Percentiles rank a stretch among this genome's conserved stretches.
phyloP scores from a whole-genome alignment of 23 red algal genomes.

The Gracilaria domingensis region DNA sequence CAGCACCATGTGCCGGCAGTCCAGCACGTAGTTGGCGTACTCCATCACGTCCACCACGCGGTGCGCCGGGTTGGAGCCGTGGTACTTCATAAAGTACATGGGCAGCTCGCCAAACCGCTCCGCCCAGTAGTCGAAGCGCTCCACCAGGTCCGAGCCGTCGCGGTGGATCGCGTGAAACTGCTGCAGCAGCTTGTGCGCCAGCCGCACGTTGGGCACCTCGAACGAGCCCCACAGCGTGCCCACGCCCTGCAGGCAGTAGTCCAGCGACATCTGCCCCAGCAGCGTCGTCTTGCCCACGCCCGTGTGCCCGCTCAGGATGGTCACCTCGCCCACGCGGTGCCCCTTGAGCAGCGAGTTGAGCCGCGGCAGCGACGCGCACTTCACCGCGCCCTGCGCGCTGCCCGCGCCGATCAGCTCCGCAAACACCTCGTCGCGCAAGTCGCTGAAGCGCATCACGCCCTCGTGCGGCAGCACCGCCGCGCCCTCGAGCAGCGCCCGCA shows the following conservation, averaged over 20 bases:
- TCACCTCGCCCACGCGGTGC: conserved; percentile 86
- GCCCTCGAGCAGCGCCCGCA: conserved; percentile 48
- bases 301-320: conserved; percentile 86
- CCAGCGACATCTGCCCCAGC: conserved; percentile 87
- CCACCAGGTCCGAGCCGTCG: conserved; percentile 9
- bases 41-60: conserved; percentile 92
- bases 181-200: conserved; percentile 65
- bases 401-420: conserved; percentile 56
- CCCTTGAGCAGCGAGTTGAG: conserved; percentile 80
- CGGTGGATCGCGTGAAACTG: conserved; percentile 32
- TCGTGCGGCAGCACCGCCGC: conserved; percentile 68
- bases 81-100: conserved; percentile 91
- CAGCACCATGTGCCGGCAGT: conserved; percentile 84
- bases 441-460: conserved; percentile 79
- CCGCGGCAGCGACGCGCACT: conserved; percentile 69
- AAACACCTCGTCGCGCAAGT: conserved; percentile 80
- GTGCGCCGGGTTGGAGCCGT: conserved; percentile 75
- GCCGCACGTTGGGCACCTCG: conserved; percentile 68
- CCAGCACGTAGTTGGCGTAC: conserved; percentile 87
- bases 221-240: conserved; percentile 95
- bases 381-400: conserved; percentile 44
- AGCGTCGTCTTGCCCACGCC: conserved; percentile 97
- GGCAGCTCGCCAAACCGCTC: conserved; percentile 83
- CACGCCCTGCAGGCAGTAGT: conserved; percentile 89
- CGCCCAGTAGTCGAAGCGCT: conserved; percentile 65